Evolutionary conservation across 2,329 filamentous ascomycete species (phyloP), one percentile per base, ranked within the genome.

Genomic region (Colletotrichum somersetense): DNA sequence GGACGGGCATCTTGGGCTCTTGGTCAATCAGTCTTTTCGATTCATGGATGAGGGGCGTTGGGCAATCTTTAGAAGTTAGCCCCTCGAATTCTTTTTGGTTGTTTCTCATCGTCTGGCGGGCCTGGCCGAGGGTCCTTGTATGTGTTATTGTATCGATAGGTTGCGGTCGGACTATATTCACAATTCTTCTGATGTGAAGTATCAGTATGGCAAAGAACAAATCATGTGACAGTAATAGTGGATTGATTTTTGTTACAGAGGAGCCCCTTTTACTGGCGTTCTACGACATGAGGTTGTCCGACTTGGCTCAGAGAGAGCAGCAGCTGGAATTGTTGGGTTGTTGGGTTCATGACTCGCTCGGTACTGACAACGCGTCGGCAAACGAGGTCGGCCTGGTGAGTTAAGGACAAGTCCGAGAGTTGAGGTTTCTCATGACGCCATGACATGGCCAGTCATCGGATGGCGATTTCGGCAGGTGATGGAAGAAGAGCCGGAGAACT

Each of bases 71-170:
- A 52, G 66, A 35, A 57, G 18, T 16, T 55, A 23, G 56, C 62
- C 46, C 26, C 26, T 62, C 14, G 46, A 26, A 26, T 70, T 55
- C 48, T 50, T 65, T 65, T 52, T 56, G 70, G 46, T 42, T 70
- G 66, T 46, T 65, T 52, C 46, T n/a, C 55, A 50, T 64, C 55
- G 70, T 57, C 55, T 70, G 70, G 61, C 40, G 42, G 61, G 61
- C 57, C 70, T 70, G 40, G 59, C 46, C 55, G 61, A 70, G 52
- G 55, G 67, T 48, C 26, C 16, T 30, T 42, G 44, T 61, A 61
- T 38, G 55, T 3, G 33, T 40, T 72, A 40, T 56, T 72, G 70
- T 72, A 72, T 72, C 55, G 56, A 65, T 72, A 72, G 40, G 55
- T 65, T 16, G 20, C 14, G 59, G 42, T 50, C 56, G 53, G 48